phyloP scores from a whole-genome alignment of 2,329 filamentous ascomycete genomes.

The Metarhizium sp. region DNA sequence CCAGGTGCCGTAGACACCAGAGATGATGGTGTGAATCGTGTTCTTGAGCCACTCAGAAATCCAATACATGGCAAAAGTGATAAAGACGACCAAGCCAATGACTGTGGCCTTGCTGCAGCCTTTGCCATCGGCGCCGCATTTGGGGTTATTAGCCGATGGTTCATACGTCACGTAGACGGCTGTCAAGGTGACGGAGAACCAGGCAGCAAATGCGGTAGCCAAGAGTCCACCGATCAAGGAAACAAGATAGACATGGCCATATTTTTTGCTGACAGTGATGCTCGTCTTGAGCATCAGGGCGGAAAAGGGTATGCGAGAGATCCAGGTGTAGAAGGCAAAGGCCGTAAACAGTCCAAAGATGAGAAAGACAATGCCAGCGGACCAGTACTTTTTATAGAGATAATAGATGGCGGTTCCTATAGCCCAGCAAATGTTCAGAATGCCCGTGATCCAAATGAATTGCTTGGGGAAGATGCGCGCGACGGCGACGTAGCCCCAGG shows the following conservation, averaged over 20 bases:
- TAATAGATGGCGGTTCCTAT: conserved; percentile 85
- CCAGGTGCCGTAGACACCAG: conserved; percentile 87
- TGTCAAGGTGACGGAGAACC: conserved; percentile 80
- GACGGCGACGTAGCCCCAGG: conserved; percentile 65
- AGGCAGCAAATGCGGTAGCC: conserved; percentile 68
- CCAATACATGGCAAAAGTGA: conserved; percentile 92
- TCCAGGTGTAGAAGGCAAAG: conserved; percentile 69
- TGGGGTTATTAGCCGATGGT: conserved; percentile 45
- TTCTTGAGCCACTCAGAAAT: conserved; percentile 91
- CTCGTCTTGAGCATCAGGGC: conserved; percentile 80
- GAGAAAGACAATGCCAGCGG: conserved; percentile 79
- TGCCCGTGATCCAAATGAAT: conserved; percentile 88
- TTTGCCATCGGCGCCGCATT: conserved; percentile 40
- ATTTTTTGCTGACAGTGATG: conserved; percentile 75
- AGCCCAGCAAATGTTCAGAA: conserved; percentile 75
- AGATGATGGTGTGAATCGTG: conserved; percentile 78
- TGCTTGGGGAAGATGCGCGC: conserved; percentile 75
- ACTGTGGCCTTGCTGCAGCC: conserved; percentile 68
- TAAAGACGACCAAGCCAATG: conserved; percentile 74
- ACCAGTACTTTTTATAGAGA: conserved; percentile 66
- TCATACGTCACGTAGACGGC: conserved; percentile 79
- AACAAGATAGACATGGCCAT: conserved; percentile 79
- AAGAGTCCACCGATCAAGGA: conserved; percentile 74
- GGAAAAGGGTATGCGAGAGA: conserved; percentile 81
- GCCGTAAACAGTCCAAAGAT: conserved; percentile 43